Conservation (phyloP, 441 rosid genomes). For the Aleurites moluccanus region DNA sequence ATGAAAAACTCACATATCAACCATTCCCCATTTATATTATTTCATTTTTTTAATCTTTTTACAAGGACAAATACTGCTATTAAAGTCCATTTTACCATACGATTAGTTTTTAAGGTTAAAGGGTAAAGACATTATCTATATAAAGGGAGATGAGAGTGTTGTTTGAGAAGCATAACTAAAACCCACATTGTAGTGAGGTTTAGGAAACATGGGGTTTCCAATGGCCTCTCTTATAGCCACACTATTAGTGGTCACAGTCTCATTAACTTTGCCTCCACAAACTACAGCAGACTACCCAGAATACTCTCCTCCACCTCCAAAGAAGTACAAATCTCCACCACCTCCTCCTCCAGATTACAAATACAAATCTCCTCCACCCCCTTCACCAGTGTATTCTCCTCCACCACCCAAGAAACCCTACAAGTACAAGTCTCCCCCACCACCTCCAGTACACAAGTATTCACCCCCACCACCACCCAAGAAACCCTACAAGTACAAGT, state of each 20-base stretch:
- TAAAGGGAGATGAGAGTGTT: constrained; percentile 15
- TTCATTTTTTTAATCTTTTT: not conserved
- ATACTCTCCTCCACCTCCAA: constrained; percentile 16
- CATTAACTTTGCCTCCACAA: constrained; percentile 35
- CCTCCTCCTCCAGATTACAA: constrained; percentile 30
- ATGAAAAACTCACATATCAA: not conserved
- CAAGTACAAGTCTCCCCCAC: constrained; percentile 30
- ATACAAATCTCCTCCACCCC: constrained; percentile 26
- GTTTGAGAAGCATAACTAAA: constrained; percentile 1
- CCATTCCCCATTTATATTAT: not conserved
- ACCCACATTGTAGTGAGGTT: not conserved
- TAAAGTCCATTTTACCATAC: constrained; percentile 3
- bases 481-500: constrained; percentile 16
- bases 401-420: no score
- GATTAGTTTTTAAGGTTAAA: not conserved
- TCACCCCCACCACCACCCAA: not conserved
- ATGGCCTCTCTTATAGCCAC: constrained; percentile 39
- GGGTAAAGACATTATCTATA: constrained; percentile 15
- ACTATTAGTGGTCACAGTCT: constrained; percentile 35
- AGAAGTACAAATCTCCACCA: constrained; percentile 13
- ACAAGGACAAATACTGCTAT: not conserved
- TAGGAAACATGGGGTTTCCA: constrained; percentile 10
- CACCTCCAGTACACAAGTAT: not conserved
- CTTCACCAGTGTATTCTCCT: constrained; percentile 1
- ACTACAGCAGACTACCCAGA: constrained; percentile 30